Conservation (phyloP, 2,329 filamentous ascomycete genomes). For the Colletotrichum godetiae region DNA sequence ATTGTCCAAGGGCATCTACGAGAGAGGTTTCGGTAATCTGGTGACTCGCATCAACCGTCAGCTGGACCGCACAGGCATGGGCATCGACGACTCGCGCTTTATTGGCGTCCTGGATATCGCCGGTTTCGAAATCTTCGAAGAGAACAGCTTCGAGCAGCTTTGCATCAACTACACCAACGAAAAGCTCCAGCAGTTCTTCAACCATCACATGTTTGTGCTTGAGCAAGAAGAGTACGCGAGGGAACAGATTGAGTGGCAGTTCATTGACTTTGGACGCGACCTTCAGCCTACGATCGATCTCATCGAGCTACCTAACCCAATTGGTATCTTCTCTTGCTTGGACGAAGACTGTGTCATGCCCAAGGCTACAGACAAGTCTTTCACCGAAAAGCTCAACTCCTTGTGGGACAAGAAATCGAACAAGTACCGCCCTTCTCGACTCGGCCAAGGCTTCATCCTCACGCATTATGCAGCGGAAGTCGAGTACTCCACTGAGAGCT, state of each 20-base stretch:
- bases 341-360: conserved; percentile 99
- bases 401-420: conserved; percentile 96
- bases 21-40: conserved; percentile 92
- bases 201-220: conserved; percentile 99
- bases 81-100: conserved; percentile 89
- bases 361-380: conserved; percentile 95
- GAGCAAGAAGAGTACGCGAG: conserved; percentile 98
- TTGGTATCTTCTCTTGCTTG: conserved; percentile 97
- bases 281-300: conserved; percentile 97
- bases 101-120: conserved; percentile 99
- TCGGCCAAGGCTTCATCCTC: conserved; percentile 92
- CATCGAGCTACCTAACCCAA: conserved; percentile 95
- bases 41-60: conserved; percentile 93
- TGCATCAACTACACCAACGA: conserved; percentile 99
- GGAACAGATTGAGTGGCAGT: conserved; percentile 99
- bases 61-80: conserved; percentile 83
- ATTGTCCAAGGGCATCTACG: conserved; percentile 96
- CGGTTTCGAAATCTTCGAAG: conserved; percentile 98
- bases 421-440: conserved; percentile 90
- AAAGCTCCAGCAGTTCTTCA: conserved; percentile 99
- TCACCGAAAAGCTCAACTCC: conserved; percentile 96
- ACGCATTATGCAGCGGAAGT: conserved; percentile 99
- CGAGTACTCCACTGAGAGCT: conserved; percentile 93
- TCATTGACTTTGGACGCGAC: conserved; percentile 98
- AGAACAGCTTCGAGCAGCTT: conserved; percentile 98